Conservation (phyloP, 2,329 filamentous ascomycete species). For the Verticillium zaregamsianum region DNA sequence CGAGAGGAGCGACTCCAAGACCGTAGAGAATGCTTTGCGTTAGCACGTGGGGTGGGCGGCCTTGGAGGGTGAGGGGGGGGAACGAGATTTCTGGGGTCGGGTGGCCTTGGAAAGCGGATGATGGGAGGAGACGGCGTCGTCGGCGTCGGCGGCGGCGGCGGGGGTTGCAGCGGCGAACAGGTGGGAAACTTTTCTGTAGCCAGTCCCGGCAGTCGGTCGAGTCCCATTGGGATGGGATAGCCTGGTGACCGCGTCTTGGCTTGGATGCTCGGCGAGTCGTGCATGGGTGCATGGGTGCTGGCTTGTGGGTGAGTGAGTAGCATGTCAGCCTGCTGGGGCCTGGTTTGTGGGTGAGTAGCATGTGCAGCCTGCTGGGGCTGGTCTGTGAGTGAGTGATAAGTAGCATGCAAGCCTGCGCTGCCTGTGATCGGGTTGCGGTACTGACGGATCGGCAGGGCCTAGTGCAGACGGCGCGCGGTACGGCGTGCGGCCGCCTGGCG, state of each 20-base stretch:
- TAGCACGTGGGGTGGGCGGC: constrained; percentile 1
- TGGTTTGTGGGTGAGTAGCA: too few relatives aligned
- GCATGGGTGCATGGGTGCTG: neutral
- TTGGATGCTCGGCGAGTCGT: neutral
- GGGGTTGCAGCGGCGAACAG: neutral
- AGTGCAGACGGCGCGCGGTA: neutral
- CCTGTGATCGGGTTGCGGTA: neutral
- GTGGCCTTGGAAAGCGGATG: neutral
- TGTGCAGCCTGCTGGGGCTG: too few relatives aligned
- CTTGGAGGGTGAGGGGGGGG: neutral
- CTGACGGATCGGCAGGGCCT: neutral
- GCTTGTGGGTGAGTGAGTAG: too few relatives aligned
- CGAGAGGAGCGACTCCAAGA: neutral
- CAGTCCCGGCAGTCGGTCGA: neutral
- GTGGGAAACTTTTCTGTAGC: neutral
- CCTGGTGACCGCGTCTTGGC: neutral
- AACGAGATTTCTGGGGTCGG: neutral
- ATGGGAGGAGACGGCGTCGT: neutral
- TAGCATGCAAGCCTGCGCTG: too few relatives aligned
- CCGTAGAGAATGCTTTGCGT: neutral
- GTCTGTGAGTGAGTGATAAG: too few relatives aligned
- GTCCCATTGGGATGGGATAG: neutral
- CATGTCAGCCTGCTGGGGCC: too few relatives aligned
- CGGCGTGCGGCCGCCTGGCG: neutral
- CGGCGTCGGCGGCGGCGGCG: neutral